Base-by-base conservation (phyloP, 352 stramenopile species). In the Globisporangium nunn region DNA sequence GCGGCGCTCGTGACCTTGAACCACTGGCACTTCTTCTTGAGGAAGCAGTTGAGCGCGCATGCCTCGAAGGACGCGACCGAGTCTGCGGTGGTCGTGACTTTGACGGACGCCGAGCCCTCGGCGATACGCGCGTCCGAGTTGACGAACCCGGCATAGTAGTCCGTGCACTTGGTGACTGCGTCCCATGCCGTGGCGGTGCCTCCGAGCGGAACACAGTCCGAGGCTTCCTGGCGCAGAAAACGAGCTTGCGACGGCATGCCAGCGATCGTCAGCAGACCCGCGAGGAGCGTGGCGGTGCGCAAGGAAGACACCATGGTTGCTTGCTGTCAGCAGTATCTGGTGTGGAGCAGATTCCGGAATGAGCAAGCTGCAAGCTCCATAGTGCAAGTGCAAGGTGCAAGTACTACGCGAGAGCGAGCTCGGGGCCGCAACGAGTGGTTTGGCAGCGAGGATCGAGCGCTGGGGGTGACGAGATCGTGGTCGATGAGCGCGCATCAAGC, bases 21-120 rank as follows among this genome's bases (percentile, higher is more conserved):
- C 55, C 58, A 73, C 49, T 73, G 62, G 54, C 66, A 73, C 28
- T 70, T 67, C 33, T 63, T 68, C 52, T 58, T 58, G 50, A 57
- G 35, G 45, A 70, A 66, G 53, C 66, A 73, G 30, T 63, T 70
- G 39, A 52, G 57, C 15, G 66, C 66, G 48, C 66, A 73, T 6
- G 57, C 62, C 10, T 72, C 62, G n/a, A 70, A 33, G 5, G 58
- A 57, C 4, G 50, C 37, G 7, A 69, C 62, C 3, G 54, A 47
- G 30, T 43, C 39, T 0, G 58, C 43, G 3, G 54, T 64, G 37
- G 47, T 52, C 33, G 41, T 33, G n/a, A 61, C 49, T 41, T 58
- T 59, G 44, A 70, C 46, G 14, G 63, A 70, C 45, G 63, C 52
- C 6, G 59, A 50, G 49, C 61, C 64, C 43, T 67, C 64, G 7